phyloP scores from a whole-genome alignment of 768 basidiomycete genomes.

The Xanthoconium purpureum region DNA sequence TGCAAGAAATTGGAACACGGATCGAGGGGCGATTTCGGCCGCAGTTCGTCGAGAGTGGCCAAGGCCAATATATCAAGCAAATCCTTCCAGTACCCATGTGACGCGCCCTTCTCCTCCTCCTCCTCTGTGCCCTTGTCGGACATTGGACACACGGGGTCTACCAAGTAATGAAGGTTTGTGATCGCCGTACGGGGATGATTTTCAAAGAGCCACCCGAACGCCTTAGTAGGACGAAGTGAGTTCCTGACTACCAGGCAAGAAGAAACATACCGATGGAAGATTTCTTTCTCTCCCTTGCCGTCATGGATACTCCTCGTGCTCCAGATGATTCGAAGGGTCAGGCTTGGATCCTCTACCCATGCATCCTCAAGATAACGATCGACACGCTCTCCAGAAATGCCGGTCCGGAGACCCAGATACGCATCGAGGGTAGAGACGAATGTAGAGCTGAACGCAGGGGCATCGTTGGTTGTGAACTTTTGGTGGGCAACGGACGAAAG shows the following conservation, averaged over 20 bases:
- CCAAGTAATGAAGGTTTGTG: conserved; percentile 51
- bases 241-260: background rate
- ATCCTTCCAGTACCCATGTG: conserved; percentile 77
- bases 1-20: conserved; percentile 26
- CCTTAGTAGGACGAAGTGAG: conserved; percentile 26
- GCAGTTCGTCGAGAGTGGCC: conserved; percentile 51
- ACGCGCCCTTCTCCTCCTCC: conserved; percentile 4
- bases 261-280: conserved; percentile 51
- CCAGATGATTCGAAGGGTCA: conserved; percentile 70
- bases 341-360: conserved; percentile 54
- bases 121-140: background rate
- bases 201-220: conserved; percentile 66
- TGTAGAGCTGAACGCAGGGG: conserved; percentile 53
- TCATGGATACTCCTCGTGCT: conserved; percentile 67
- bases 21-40: background rate
- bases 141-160: conserved; percentile 47
- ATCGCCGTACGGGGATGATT: conserved; percentile 71
- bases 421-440: conserved; percentile 53
- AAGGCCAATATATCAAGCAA: conserved; percentile 66
- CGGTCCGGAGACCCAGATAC: conserved; percentile 42
- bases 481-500: conserved; percentile 41
- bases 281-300: conserved; percentile 58
- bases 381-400: conserved; percentile 22
- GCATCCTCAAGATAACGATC: conserved; percentile 41
- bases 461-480: conserved; percentile 48